Base-by-base conservation (phyloP, 2,329 filamentous ascomycete species). In the Aspergillus aculeatus region DNA sequence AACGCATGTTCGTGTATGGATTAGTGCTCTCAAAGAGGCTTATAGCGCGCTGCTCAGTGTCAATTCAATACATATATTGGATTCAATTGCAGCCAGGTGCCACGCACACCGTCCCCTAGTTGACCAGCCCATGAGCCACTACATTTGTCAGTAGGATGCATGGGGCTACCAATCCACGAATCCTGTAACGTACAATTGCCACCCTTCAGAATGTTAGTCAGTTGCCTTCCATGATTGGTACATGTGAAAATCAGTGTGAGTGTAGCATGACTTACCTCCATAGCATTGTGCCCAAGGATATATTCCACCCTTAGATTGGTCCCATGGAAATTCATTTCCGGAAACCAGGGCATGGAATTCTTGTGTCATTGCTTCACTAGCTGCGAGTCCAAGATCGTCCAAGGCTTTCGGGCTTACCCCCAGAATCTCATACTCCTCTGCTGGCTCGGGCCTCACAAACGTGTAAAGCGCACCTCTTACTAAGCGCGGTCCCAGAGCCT, bases 201-300 rank as follows among this genome's bases (percentile, higher is more conserved):
- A 82, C 47, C 79, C 79, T 79, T 55, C 6, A 44, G 54, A 23
- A 26, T 47, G 31, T 69, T 57, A 72, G 61, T 44, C 6, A 2
- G 14, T 44, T 5, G 14, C 5, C 3, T 19, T 19, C 14, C n/a
- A 44, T 44, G 6, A 14, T 16, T 7, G 1, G 5, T 16, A n/a
- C 31, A 62, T 64, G 52, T 24, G 23, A 47, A 41, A 6, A 49
- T 50, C 7, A 16, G 14, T 41, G 44, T 52, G 29, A 48, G 9
- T 54, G 14, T 10, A 21, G 11, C 6, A 9, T n/a, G 24, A 68
- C 70, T 65, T 66, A 58, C 94, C 94, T 59, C 95, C 95, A 74
- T 99, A 99, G 78, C 95, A 98, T 78, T 99, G 95, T 32, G 95
- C 93, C 95, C 95, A 99, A 0, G 95, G 94, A 73, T 99, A 99